Evolutionary conservation across 345 rosid genomes (phyloP), one percentile per base, ranked within the genome.

Genomic region (Stellera chamaejasme): DNA sequence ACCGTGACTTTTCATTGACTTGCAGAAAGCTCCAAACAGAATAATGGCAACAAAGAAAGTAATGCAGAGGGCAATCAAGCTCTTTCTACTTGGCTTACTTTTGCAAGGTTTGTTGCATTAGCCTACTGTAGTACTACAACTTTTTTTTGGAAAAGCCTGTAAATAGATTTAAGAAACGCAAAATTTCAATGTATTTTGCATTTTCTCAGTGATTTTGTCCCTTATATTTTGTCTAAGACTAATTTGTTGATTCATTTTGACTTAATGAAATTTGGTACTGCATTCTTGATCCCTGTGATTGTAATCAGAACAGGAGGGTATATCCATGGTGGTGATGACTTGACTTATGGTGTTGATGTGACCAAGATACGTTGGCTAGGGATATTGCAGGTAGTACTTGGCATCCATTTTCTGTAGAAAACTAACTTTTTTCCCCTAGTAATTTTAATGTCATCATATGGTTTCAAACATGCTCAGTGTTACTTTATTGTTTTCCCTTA

Each of bases 281-380:
- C 41, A 5, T 47, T 58, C 10, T 51, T 54, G 25, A 62, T 48
- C 2, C 47, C 27, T 61, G 57, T 64, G 51, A 45, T 58, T 64
- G 39, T 50, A 43, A 10, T 2, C 5, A 47, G 39, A 32, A 32
- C 46, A 78, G 83, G 83, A 62, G 87, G 87, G 55, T 78, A 76
- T 62, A 75, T 81, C 67, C 87, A 78, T 72, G 87, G 87, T 45
- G 78, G 76, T 48, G 41, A 65, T 23, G 43, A 69, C 58, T 69
- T 78, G 48, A 72, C 79, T 13, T 81, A 75, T 68, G 87, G 87
- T 59, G 75, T 81, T 63, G 81, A 78, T 71, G 65, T 78, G 65
- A 56, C 47, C 60, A 69, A 68, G 59, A 73, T 81, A 53, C 79
- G 87, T 14, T 76, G 81, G 87, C 39, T 81, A 53, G 87, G 87